These are phyloP conservation scores for Leucocoprinus sp. DNA, from an alignment of 768 basidiomycete genomes.

Conservation along the genomic window DNA sequence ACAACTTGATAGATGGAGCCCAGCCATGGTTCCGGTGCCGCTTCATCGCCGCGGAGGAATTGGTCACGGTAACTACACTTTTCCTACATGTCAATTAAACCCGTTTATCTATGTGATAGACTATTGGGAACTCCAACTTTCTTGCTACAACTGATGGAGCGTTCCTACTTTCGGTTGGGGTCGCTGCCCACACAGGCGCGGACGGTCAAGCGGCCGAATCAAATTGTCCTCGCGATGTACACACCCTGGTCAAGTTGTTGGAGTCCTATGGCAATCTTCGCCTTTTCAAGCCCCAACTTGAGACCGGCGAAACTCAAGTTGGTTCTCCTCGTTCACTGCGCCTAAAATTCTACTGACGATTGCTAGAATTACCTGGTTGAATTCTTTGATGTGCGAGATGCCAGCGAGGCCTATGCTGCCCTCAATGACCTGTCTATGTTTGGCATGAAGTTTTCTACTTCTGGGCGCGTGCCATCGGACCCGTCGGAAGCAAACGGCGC, in stretches of 20 bases:
- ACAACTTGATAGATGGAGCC: slow-evolving; percentile 17
- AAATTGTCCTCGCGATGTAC: slow-evolving; percentile 17
- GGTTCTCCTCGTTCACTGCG: slow-evolving; percentile 3
- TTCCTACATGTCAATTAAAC: slow-evolving; percentile 8
- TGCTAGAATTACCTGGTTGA: slow-evolving; percentile 46
- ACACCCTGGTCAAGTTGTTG: slow-evolving; percentile 13
- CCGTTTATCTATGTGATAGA: slow-evolving; percentile 25
- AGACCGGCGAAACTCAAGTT: slow-evolving; percentile 19
- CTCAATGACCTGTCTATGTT: slow-evolving; percentile 43
- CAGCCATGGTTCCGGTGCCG: slow-evolving; percentile 29
- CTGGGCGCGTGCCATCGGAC: slow-evolving; percentile 20
- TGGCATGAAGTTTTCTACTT: slow-evolving; percentile 42
- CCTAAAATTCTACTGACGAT: background rate
- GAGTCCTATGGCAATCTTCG: slow-evolving; percentile 28
- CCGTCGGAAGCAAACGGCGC: slow-evolving; percentile 12
- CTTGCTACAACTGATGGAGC: slow-evolving; percentile 43
- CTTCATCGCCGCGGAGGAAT: slow-evolving; percentile 37
- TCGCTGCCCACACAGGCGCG: slow-evolving; percentile 10
- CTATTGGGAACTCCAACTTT: slow-evolving; percentile 44
- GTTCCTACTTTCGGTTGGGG: slow-evolving; percentile 41
- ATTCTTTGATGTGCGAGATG: slow-evolving; percentile 59
- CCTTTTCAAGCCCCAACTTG: slow-evolving; percentile 18
- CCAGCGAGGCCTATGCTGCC: slow-evolving; percentile 39
- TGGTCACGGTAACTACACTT: slow-evolving; percentile 31
- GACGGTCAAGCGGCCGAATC: background rate